Base-by-base conservation (phyloP, 139 green algal genomes). In the Tetraselmis chui region DNA sequence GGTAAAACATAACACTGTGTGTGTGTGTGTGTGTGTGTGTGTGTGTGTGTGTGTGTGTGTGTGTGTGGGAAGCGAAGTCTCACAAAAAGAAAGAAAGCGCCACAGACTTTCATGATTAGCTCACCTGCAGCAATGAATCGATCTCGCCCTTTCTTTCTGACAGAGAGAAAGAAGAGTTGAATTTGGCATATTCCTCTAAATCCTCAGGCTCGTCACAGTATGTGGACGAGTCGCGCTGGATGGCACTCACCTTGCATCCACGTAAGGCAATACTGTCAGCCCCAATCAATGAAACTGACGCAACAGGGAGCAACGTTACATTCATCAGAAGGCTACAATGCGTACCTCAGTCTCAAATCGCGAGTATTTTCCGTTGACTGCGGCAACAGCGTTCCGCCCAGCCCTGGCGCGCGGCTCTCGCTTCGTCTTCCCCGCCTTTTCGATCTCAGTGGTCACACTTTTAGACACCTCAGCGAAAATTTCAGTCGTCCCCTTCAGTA, bases 191-290 rank as follows among this genome's bases (percentile, higher is more conserved):
- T 23, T 95, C 93, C 23, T 89, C 89, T 0, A 74, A 45, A 79
- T 98, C 94, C 32, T 94, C 94, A 1, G 95, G 95, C 87, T 98
- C 95, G 75, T 98, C 95, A 80, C 92, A 97, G 86, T 98, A 98
- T 26, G 95, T 98, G 77, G 59, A 83, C 84, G 89, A 95, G 88
- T 97, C 94, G 26, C 95, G 89, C 90, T 98, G 94, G 91, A 97
- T 95, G 5, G 92, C 90, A 30, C 31, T 86, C 25, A 90, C 86
- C 45, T 67, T 5, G 45, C 45, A 67, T n/a, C n/a, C n/a, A n/a
- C n/a, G n/a, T n/a, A n/a, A n/a, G n/a, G n/a, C n/a, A n/a, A n/a
- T n/a, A n/a, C n/a, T n/a, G n/a, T n/a, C 59, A 76, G 26, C 26
- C 26, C 26, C 26, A 76, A 76, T 27, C 26, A 27, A 76, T 27